phyloP scores from a whole-genome alignment of 2,329 filamentous ascomycete species.

The Amauroascus niger region DNA sequence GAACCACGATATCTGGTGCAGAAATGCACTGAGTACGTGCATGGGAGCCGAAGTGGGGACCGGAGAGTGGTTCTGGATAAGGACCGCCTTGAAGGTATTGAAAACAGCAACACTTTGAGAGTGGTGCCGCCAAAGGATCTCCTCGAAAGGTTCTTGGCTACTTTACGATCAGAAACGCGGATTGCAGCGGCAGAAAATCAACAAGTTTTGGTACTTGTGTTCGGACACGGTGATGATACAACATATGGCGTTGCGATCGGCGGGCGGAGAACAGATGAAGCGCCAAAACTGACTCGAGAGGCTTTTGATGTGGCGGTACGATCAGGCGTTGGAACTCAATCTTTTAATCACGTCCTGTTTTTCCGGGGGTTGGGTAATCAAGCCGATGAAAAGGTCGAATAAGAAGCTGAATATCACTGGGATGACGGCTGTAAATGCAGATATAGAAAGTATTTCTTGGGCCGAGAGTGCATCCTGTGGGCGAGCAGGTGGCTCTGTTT shows the following conservation, averaged over 20 bases:
- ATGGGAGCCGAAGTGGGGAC: slow-evolving; percentile 2
- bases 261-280: neutral
- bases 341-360: slow-evolving; percentile 12
- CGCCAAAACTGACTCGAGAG: slow-evolving; percentile 1
- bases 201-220: slow-evolving; percentile 10
- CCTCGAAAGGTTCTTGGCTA: slow-evolving; percentile 8
- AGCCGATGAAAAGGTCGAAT: neutral
- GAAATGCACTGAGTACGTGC: slow-evolving; percentile 12
- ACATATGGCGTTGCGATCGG: slow-evolving; percentile 6
- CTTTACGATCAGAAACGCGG: slow-evolving; percentile 8
- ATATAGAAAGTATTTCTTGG: slow-evolving; percentile 4
- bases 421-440: slow-evolving; percentile 4
- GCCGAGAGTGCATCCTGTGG: slow-evolving; percentile 3
- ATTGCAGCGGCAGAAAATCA: slow-evolving; percentile 4
- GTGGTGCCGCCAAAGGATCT: slow-evolving; percentile 6
- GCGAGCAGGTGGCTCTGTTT: slow-evolving; percentile 7
- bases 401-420: slow-evolving; percentile 6
- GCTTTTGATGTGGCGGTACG: neutral
- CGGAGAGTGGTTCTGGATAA: slow-evolving; percentile 11
- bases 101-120: slow-evolving; percentile 4
- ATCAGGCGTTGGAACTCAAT: neutral
- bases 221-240: slow-evolving; percentile 10
- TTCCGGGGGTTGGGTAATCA: slow-evolving; percentile 11
- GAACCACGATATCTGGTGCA: slow-evolving; percentile 9
- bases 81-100: neutral